Evolutionary conservation across 306 rosid genomes (phyloP).

Genomic region (Heteromeles arbutifolia): DNA sequence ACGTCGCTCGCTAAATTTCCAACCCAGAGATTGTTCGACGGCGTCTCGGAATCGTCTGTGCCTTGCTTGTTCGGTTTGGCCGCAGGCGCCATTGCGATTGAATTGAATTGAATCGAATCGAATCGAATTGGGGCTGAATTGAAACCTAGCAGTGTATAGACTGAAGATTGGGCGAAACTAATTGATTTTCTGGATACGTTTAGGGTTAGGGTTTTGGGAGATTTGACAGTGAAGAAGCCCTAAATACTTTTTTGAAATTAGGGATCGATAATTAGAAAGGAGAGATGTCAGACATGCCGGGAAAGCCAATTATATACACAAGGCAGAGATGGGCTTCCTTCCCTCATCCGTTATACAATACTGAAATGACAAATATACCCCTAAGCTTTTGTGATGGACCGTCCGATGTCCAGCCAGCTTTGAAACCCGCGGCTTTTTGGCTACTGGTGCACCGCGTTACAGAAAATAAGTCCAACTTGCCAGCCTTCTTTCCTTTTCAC

Average conservation of each 20-base stretch:
- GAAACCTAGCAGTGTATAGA: background rate
- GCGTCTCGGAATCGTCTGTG: constrained; percentile 40
- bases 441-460: no score
- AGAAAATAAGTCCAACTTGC: no score
- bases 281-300: background rate
- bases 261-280: background rate
- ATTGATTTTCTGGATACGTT: background rate
- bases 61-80: constrained; percentile 31
- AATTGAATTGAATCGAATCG: background rate
- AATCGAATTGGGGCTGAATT: background rate
- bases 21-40: constrained; percentile 87
- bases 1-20: constrained; percentile 79
- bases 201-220: background rate
- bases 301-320: no score
- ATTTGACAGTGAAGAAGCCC: background rate
- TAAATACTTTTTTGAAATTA: background rate
- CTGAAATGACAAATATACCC: background rate
- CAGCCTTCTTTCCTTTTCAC: no score
- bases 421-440: no score
- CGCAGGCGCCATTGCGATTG: constrained; percentile 55
- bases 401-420: no score
- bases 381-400: no score
- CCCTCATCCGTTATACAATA: background rate
- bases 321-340: no score
- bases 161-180: background rate